A percentile compares a stretch with the other conserved stretches of the same genome.
Conservation (phyloP, 2,329 filamentous ascomycete genomes). For the Neopestalotiopsis clavispora region DNA sequence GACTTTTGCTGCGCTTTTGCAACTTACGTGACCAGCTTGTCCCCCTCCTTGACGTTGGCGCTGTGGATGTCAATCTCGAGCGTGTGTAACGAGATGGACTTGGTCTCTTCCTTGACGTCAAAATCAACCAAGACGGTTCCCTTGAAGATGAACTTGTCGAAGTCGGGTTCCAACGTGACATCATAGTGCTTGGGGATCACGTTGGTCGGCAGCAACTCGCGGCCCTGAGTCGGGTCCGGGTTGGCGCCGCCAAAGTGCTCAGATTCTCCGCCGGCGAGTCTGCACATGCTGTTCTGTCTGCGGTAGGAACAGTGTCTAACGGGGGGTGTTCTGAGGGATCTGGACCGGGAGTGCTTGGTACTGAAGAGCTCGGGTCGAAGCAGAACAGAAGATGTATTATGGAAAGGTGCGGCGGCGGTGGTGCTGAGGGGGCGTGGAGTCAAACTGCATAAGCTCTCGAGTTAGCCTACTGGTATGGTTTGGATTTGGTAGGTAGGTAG, state of each 20-base stretch:
- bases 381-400: background rate
- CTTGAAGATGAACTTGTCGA: conserved; percentile 85
- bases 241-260: conserved; percentile 60
- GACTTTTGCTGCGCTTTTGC: background rate
- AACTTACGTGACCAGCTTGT: conserved; percentile 52
- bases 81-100: conserved; percentile 85
- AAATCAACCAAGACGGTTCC: conserved; percentile 86
- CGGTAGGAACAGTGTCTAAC: conserved; percentile 72
- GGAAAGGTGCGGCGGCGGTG: background rate
- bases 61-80: conserved; percentile 83
- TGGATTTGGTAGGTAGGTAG: background rate
- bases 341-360: background rate
- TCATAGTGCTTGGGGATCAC: conserved; percentile 93
- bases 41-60: conserved; percentile 69
- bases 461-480: conserved; percentile 7
- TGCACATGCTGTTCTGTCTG: conserved; percentile 75
- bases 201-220: conserved; percentile 89
- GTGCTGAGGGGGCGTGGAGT: conserved; percentile 16
- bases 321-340: conserved; percentile 20
- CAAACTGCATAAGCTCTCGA: conserved; percentile 15
- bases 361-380: background rate
- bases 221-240: conserved; percentile 59
- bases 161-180: conserved; percentile 88
- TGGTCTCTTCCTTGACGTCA: conserved; percentile 82
- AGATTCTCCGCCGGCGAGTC: conserved; percentile 59